Evolutionary conservation across 768 basidiomycete genomes (phyloP), one percentile per base, ranked within the genome.

Genomic region (Serendipita sp.): DNA sequence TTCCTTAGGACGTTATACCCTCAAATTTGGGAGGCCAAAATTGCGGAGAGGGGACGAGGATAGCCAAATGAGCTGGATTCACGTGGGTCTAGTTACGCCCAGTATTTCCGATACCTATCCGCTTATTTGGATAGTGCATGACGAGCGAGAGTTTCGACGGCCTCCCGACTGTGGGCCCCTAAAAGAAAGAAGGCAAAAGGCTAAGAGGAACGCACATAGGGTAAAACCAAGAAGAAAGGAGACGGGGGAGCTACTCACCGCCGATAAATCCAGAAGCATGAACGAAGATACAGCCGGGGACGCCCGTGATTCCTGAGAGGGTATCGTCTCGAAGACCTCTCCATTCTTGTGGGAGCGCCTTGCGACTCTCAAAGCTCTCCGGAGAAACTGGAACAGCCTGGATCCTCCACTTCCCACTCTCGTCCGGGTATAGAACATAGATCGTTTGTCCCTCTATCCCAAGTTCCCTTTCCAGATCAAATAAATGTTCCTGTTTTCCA

Each of bases 191-290:
- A 38, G 14, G 45, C 20, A 11, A 42, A 11, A 11, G 42, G 11
- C 42, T 11, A 42, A 42, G 13, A 42, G 11, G 13, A 42, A 20
- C 48, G 28, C 28, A 26, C 3, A 4, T 58, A 11, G 28, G 53
- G 53, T 38, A 38, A 38, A 38, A 28, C 7, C 17, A 11, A 11
- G 31, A 31, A 20, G 30, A 58, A 7, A 14, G 48, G 22, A 51
- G 30, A 58, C 11, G 53, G 5, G 26, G n/a, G n/a, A 7, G 45
- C 5, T 9, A 70, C 81, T 65, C 65, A 84, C 93, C 93, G 68
- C 96, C 96, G 69, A 93, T 98, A 72, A 99, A 99, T 5, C 96
- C 96, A 64, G 86, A 88, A 0, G 94, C 91, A 74, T 99, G 96
- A 26, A 94, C 84, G 69, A 99, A 99, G 61, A 96, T 82, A 60